Base-by-base conservation (phyloP, 2,329 filamentous ascomycete species). In the Curvularia lunata region DNA sequence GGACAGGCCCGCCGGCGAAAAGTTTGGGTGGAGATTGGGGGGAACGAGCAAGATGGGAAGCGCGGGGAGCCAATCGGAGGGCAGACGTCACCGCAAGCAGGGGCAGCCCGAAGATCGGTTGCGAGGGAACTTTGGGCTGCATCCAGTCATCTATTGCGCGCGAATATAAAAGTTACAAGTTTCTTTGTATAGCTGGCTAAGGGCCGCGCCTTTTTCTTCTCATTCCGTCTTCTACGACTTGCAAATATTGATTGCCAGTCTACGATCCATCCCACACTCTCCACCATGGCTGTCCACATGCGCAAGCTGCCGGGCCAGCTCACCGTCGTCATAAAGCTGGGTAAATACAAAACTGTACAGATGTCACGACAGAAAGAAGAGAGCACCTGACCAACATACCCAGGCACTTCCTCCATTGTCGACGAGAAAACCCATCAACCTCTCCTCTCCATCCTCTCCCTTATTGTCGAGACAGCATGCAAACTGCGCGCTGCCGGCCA, bases 321-420 rank as follows among this genome's bases (percentile, higher is more conserved):
- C 66, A 91, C 88, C 52, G 86, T 95, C 63, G 91, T 96, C 69
- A 94, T 96, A 71, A 96, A 96, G 81, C 85, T 96, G 64, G 91
- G 91, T 95, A 84, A 68, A 68, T 68, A 48, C 51, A 54, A 48
- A 56, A 65, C 62, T 67, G 72, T 75, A 73, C 58, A 62, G 28
- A 47, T 58, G 59, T 63, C 57, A 32, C 25, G 38, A 58, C 63
- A 53, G 51, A 28, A 57, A 54, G 58, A 59, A 56, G 61, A 65
- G 65, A 65, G 58, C 59, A 52, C 67, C 70, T 70, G 68, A 74
- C 70, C 70, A 67, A 73, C 63, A 56, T 50, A 48, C 51, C 10
- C 67, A 99, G 95, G 95, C 70, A 98, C 95, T 46, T 97, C 92
- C 78, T 98, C 95, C n/a, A 98, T 99, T 67, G 93, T 99, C 64